Base-by-base conservation (phyloP, 805 yeast genomes). In the Barnettozyma botsteinii region DNA sequence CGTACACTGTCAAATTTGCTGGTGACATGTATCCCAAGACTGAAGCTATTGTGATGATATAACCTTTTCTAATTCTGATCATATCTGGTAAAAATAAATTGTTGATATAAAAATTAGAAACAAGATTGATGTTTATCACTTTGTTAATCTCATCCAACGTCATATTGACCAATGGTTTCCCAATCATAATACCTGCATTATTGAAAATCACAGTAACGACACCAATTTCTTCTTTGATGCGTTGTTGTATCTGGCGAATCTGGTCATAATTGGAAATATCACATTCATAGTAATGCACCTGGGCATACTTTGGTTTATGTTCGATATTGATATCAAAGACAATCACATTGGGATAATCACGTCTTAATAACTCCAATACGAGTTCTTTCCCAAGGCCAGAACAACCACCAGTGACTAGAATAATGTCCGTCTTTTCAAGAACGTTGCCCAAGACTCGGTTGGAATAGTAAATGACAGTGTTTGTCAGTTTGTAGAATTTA, bases 21-120 rank as follows among this genome's bases (percentile, higher is more conserved):
- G 97, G 97, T 0, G 93, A 73, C 68, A 85, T 71, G 47, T 81
- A 79, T 0, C 96, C 97, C 40, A 91, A 65, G 0, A 85, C 88
- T 0, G 96, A 86, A 0, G 94, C 86, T 29, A 91, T 67, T 3
- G 88, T 85, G 24, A 89, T 78, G 17, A 91, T 70, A 56, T 79
- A 84, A 0, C 97, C 96, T 33, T 91, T 64, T 42, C 70, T 66
- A 17, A 56, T 44, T 17, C 49, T 56, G 3, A 85, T 46, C 91
- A 91, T 85, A 30, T 64, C 75, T 0, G 96, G 95, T 12, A 89
- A 61, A 50, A 86, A 81, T 1, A 76, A 65, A 50, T 84, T 80
- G 49, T 75, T 75, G 41, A 88, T 75, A 51, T 78, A 76, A 54
- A 85, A 81, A 44, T 79, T 75, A 5, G 95, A 78, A 12, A 79